phyloP scores from a whole-genome alignment of 331 rosid species.

The Acacia pycnantha region DNA sequence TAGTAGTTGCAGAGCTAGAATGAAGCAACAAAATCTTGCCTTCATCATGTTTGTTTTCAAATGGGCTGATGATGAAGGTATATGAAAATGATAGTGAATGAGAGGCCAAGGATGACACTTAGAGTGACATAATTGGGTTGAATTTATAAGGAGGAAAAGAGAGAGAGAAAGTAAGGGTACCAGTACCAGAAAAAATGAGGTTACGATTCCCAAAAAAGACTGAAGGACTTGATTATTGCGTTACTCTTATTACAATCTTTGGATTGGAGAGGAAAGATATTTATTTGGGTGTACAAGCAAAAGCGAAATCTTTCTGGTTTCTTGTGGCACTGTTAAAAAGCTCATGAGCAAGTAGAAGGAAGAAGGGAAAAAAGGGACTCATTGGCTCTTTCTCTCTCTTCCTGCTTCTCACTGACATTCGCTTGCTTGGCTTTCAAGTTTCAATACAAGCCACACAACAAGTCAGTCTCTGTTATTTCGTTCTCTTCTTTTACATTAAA shows the following conservation, averaged over 20 bases:
- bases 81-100: constrained; percentile 32
- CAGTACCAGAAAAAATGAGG: background rate
- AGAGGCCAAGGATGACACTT: constrained; percentile 29
- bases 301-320: constrained; percentile 52
- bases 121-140: constrained; percentile 14
- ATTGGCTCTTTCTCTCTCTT: background rate
- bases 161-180: constrained; percentile 8
- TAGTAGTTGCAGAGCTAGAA: constrained; percentile 57
- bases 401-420: constrained; percentile 12
- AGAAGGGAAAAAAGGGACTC: background rate
- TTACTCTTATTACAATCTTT: constrained; percentile 41
- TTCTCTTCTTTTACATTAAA: background rate
- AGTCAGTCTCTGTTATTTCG: constrained; percentile 7
- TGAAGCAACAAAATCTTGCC: constrained; percentile 40
- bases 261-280: constrained; percentile 46
- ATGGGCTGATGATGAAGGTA: background rate
- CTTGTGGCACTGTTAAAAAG: constrained; percentile 47
- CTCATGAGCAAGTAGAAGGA: constrained; percentile 20
- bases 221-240: constrained; percentile 42
- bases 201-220: constrained; percentile 47
- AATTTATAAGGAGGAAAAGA: constrained; percentile 31
- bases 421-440: constrained; percentile 52
- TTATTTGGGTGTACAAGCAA: constrained; percentile 61
- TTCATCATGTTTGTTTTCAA: constrained; percentile 54
- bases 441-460: constrained; percentile 41